phyloP scores from a whole-genome alignment of 306 rosid species.

The Rubus idaeus region DNA sequence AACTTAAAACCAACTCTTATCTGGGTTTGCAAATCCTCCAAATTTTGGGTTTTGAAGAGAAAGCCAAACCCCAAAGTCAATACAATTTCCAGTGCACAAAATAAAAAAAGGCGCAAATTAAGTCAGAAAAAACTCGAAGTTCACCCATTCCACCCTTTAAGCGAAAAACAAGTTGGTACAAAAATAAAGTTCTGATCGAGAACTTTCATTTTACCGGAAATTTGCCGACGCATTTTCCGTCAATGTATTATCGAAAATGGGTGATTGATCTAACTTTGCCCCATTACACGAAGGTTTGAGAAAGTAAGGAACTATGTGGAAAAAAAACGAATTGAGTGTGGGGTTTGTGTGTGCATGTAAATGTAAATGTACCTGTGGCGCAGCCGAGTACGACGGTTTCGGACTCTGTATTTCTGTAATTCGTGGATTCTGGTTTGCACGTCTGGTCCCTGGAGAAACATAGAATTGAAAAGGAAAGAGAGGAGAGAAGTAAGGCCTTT shows the following conservation, averaged over 20 bases:
- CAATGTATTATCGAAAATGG: not conserved
- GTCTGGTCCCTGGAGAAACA: slow-evolving; percentile 9
- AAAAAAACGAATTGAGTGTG: not conserved
- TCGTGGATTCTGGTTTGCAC: slow-evolving; percentile 16
- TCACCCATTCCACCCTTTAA: not conserved
- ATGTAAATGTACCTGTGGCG: not conserved
- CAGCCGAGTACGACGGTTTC: not conserved
- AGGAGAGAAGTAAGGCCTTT: too few relatives aligned
- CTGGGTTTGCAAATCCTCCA: not conserved
- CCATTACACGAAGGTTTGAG: not conserved
- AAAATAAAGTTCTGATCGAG: not conserved
- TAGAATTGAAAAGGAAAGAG: not conserved
- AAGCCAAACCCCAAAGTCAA: not conserved
- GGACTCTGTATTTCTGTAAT: not conserved
- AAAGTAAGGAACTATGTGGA: not conserved
- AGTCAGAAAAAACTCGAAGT: too few relatives aligned
- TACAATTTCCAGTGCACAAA: not conserved
- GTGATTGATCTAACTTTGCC: too few relatives aligned
- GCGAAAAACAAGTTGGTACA: not conserved
- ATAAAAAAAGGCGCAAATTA: not conserved
- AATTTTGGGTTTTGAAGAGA: not conserved
- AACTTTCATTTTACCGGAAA: not conserved
- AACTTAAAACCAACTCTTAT: not conserved
- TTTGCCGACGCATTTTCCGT: not conserved
- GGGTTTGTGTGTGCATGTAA: not conserved